Conservation (phyloP, 148 eudicot genomes). For the Polygonum maritimum region DNA sequence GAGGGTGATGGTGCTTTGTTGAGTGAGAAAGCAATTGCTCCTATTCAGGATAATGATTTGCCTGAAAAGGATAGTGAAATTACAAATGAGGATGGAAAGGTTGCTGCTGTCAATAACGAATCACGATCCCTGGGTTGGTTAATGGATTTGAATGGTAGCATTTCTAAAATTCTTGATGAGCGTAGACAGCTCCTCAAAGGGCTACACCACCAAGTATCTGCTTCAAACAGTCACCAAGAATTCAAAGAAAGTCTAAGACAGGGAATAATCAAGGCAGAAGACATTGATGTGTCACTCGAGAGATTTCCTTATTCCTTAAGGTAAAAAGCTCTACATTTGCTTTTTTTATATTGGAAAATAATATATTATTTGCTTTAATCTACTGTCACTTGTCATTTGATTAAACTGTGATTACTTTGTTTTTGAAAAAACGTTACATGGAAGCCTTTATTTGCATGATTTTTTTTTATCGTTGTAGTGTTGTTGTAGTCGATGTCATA, state of each 20-base stretch:
- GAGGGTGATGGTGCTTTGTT: conserved; percentile 31
- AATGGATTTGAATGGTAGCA: conserved; percentile 33
- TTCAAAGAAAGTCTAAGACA: conserved; percentile 49
- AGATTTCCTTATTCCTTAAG: conserved; percentile 80
- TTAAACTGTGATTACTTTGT: neutral
- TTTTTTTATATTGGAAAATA: neutral
- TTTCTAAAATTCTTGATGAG: conserved; percentile 52
- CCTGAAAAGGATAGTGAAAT: conserved; percentile 28
- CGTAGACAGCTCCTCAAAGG: conserved; percentile 43
- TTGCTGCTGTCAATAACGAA: conserved; percentile 40
- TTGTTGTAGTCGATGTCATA: neutral
- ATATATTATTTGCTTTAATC: neutral
- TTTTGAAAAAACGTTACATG: no score
- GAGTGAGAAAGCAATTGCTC: conserved; percentile 42
- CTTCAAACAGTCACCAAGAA: conserved; percentile 46
- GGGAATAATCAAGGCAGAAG: conserved; percentile 32
- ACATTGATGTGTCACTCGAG: conserved; percentile 66
- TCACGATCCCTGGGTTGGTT: conserved; percentile 38
- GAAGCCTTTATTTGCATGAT: neutral
- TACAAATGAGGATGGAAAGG: conserved; percentile 46
- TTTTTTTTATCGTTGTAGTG: no score
- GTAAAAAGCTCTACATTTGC: conserved; percentile 24
- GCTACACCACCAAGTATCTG: conserved; percentile 29
- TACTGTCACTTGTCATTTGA: neutral
- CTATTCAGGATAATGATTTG: conserved; percentile 35